phyloP scores from a whole-genome alignment of 2,329 filamentous ascomycete genomes.

The Nectriaceae sp. region DNA sequence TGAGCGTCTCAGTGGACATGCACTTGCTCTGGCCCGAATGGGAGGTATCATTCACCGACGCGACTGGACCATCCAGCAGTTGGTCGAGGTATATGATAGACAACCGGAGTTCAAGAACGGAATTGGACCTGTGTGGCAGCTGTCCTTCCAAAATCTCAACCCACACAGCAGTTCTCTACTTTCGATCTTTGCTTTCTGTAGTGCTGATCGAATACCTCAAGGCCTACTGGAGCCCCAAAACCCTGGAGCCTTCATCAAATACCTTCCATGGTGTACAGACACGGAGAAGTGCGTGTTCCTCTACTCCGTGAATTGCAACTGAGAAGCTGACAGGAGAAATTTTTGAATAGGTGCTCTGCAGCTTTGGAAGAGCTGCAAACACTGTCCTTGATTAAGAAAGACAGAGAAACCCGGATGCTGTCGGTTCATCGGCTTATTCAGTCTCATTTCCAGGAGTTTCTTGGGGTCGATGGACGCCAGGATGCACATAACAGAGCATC shows the following conservation, averaged over 20 bases:
- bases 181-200: constrained; percentile 5
- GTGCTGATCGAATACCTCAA: constrained; percentile 11
- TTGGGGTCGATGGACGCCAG: constrained; percentile 5
- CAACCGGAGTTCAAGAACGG: constrained; percentile 1
- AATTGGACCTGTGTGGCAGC: constrained; percentile 7
- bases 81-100: constrained; percentile 6
- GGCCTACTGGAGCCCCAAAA: constrained; percentile 5
- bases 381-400: constrained; percentile 5
- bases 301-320: too few species aligned
- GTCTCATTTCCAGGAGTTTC: constrained; percentile 4
- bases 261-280: constrained; percentile 5
- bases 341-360: constrained; percentile 1
- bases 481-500: constrained; percentile 5
- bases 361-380: constrained; percentile 2
- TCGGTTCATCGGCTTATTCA: constrained; percentile 8
- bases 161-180: constrained; percentile 1
- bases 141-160: constrained; percentile 11
- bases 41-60: constrained; percentile 11
- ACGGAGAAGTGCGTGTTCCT: too few species aligned
- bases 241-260: neutral
- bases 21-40: constrained; percentile 9
- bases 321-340: too few species aligned
- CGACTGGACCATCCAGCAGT: constrained; percentile 6
- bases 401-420: constrained; percentile 7
- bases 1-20: constrained; percentile 9